Evolutionary conservation across 495 filamentous ascomycete genomes (phyloP).

Genomic region (Tuber borchii): DNA sequence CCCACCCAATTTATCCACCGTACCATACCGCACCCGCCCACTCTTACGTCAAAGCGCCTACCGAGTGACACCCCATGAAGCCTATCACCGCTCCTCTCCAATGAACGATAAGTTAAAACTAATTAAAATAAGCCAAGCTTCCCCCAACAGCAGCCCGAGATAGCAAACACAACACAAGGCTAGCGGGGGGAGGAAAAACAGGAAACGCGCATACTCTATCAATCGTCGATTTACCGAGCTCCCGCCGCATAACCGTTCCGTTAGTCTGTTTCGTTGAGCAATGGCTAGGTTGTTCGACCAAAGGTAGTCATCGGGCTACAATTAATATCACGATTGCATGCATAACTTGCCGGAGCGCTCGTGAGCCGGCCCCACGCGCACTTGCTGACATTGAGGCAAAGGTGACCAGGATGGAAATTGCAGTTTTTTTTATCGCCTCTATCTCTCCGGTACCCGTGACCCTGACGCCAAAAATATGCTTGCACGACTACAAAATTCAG

Average conservation of each 20-base stretch:
- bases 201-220: background rate
- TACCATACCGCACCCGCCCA: background rate
- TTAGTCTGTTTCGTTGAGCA: background rate
- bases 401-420: background rate
- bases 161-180: background rate
- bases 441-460: background rate
- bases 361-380: background rate
- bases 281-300: background rate
- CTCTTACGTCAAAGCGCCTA: background rate
- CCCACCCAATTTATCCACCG: background rate
- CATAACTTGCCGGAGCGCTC: background rate
- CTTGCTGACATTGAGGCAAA: background rate
- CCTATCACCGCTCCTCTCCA: background rate
- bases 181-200: background rate
- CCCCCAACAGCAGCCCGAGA: background rate
- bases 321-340: background rate
- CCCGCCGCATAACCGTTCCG: background rate
- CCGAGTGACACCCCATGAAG: background rate
- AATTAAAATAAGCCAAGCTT: background rate
- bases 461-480: background rate
- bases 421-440: background rate
- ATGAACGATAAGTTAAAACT: background rate
- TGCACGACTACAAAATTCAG: background rate
- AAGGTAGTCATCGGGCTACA: background rate
- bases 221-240: background rate